Evolutionary conservation across 495 filamentous ascomycete genomes (phyloP).

Genomic region (Aspergillus carlsbadensis): DNA sequence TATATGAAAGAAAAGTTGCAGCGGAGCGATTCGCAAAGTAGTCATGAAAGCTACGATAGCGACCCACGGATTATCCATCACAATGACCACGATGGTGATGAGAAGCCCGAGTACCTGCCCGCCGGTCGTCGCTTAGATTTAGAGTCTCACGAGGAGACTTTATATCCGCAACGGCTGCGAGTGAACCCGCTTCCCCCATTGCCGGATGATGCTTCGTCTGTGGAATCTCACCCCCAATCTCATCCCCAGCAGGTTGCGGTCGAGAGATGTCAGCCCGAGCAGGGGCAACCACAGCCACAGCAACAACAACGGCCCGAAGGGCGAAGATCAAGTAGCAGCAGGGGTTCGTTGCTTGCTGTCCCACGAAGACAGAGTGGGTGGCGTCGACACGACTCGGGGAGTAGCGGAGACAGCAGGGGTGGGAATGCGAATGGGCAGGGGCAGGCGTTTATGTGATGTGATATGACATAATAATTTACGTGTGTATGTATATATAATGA

Average conservation of each 20-base stretch:
- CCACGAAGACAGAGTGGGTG: conserved; percentile 33
- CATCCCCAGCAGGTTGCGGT: background rate
- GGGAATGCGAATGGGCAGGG: conserved; percentile 12
- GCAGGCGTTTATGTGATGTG: conserved; percentile 20
- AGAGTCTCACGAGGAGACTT: background rate
- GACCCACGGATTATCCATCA: conserved; percentile 12
- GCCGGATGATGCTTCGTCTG: conserved; percentile 19
- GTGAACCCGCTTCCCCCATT: conserved; percentile 23
- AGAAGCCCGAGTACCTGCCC: background rate
- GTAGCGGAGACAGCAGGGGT: conserved; percentile 10
- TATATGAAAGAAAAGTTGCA: conserved; percentile 37
- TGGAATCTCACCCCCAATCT: conserved; percentile 4
- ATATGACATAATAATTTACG: conserved; percentile 26
- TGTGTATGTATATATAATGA: conserved; percentile 26
- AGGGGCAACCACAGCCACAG: background rate
- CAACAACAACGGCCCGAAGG: background rate
- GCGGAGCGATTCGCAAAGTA: conserved; percentile 16
- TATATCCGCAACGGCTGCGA: conserved; percentile 15
- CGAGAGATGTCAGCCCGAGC: background rate
- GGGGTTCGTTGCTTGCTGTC: conserved; percentile 8
- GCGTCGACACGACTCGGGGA: conserved; percentile 31
- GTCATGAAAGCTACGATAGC: background rate
- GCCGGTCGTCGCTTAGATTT: conserved; percentile 7
- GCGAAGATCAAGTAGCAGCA: conserved; percentile 10
- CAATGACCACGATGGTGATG: conserved; percentile 23